Evolutionary conservation across 257 asterid genomes (phyloP), one percentile per base, ranked within the genome.

Genomic region (Penstemon barbatus): DNA sequence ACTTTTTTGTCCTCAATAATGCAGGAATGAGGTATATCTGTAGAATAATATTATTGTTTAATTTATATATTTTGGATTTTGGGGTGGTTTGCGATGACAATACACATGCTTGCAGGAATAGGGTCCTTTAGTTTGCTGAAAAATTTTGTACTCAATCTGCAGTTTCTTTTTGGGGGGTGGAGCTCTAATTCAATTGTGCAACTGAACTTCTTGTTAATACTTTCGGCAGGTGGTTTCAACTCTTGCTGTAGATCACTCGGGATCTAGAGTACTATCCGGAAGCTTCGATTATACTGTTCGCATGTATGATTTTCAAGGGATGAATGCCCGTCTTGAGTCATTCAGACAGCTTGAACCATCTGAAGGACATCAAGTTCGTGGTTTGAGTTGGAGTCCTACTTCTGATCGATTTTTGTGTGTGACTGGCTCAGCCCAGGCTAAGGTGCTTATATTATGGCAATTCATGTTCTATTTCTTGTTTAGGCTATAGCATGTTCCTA

Each of bases 371-470:
- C 99, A 90, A 90, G 76, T 93, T 74, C 99, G 97, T 65, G 80
- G 88, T 79, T 82, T 93, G 86, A 90, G 99, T 80, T 93, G 99
- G 99, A 93, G 99, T 78, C 99, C 99, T 44, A 84, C 97, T 7
- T 65, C 97, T 3, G 99, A 89, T 79, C 86, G 88, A 5, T 93
- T 93, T 83, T 81, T 93, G 78, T 93, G 99, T 66, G 96, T 93
- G 63, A 90, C 96, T 68, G 99, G 99, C 65, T 93, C 99, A 63
- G 99, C 97, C 71, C 99, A 93, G 81, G 96, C 97, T 73, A 93
- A 93, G 96, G 99, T 90, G 60, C 74, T 56, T 68, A 61, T 67
- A 46, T 5, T 18, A 52, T 52, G 63, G 68, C 57, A 56, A 5
- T 57, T 59, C 56, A 62, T 58, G 58, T 52, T 59, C 61, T 56